Conservation (phyloP, 1,284 basidiomycete genomes). For the Hortiboletus rubellus region DNA sequence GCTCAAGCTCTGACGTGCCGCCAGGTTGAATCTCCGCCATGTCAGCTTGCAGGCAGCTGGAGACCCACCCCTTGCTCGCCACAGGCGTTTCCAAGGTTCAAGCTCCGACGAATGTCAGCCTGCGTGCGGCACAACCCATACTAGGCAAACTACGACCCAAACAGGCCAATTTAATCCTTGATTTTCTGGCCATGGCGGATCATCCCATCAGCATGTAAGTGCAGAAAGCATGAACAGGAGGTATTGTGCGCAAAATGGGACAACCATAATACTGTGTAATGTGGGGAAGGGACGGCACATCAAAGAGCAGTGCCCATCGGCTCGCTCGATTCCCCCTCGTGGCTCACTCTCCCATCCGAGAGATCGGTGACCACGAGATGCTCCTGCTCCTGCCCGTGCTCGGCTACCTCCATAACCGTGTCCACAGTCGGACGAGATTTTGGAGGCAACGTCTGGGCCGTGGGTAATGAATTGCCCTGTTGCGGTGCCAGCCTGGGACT, state of each 20-base stretch:
- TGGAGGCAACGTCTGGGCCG: constrained; percentile 16
- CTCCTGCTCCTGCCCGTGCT: constrained; percentile 20
- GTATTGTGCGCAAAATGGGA: not conserved
- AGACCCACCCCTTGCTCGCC: too few species aligned
- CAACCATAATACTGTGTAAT: not conserved
- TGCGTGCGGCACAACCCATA: too few species aligned
- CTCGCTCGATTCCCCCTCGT: constrained; percentile 17
- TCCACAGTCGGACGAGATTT: constrained; percentile 19
- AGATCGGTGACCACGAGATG: constrained; percentile 3
- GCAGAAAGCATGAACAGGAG: not conserved
- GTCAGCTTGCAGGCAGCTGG: too few species aligned
- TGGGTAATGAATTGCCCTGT: constrained; percentile 1
- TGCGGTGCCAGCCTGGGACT: constrained; percentile 13
- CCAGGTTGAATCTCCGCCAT: too few species aligned
- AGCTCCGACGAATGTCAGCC: too few species aligned
- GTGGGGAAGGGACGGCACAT: not conserved
- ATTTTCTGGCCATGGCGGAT: too few species aligned
- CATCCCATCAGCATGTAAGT: not conserved
- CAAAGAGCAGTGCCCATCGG: constrained; percentile 34
- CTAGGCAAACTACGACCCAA: too few species aligned
- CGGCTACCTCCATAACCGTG: constrained; percentile 29
- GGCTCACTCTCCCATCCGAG: constrained; percentile 6
- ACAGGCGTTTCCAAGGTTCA: too few species aligned
- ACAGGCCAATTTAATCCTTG: too few species aligned
- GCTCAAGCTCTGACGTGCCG: too few species aligned